phyloP scores from a whole-genome alignment of 768 basidiomycete genomes.

The Rhodotorula toruloides region DNA sequence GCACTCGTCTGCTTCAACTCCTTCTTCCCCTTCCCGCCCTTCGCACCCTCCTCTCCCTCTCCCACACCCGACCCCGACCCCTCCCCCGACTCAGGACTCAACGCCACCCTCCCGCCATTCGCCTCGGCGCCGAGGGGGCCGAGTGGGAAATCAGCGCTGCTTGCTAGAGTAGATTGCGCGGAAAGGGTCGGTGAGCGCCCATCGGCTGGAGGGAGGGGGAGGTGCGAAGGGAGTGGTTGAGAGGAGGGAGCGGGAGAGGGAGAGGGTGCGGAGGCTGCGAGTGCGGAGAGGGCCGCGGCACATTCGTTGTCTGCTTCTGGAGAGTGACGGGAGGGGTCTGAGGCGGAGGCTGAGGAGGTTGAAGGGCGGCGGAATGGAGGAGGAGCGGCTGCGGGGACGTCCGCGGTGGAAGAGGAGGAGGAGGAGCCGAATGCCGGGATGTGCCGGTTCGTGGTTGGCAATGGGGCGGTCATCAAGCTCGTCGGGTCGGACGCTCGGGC shows the following conservation, averaged over 20 bases:
- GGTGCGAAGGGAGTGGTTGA: not conserved
- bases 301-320: not conserved
- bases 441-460: not conserved
- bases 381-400: not conserved
- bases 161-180: not conserved
- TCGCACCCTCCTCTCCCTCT: not conserved
- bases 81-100: not conserved
- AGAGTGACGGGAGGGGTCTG: not conserved
- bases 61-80: not conserved
- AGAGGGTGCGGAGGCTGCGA: not conserved
- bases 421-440: not conserved
- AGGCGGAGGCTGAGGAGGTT: not conserved
- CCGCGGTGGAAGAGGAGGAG: not conserved
- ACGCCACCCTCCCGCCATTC: not conserved
- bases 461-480: not conserved
- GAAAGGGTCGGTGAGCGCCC: too few species aligned
- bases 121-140: not conserved
- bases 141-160: not conserved
- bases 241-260: not conserved
- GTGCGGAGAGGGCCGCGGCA: not conserved
- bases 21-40: conserved; percentile 6
- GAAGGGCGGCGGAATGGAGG: not conserved
- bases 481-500: not conserved
- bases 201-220: not conserved
- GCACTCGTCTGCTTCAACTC: conserved; percentile 23